A percentile compares a stretch with the other conserved stretches of the same genome.
These are phyloP conservation scores for Candida coquimbonensis DNA, from an alignment of 805 yeast species.

Conservation along the genomic window DNA sequence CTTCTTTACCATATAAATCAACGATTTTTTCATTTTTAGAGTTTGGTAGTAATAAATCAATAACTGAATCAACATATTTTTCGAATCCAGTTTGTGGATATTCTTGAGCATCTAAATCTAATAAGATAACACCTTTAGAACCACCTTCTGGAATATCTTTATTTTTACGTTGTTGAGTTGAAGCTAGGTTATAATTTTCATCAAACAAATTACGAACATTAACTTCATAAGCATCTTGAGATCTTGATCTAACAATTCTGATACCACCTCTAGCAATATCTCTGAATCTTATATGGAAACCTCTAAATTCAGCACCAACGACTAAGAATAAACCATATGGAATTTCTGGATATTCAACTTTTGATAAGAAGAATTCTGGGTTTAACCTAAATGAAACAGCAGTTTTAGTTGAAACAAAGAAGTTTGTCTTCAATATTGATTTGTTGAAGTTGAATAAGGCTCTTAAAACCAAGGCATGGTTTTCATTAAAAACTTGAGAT, in stretches of 20 bases:
- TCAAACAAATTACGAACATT: slow-evolving; percentile 88
- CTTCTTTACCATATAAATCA: slow-evolving; percentile 76
- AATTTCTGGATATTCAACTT: slow-evolving; percentile 81
- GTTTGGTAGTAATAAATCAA: slow-evolving; percentile 76
- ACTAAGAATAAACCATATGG: slow-evolving; percentile 94
- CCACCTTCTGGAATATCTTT: slow-evolving; percentile 99
- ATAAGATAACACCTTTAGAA: slow-evolving; percentile 90
- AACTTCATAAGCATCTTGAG: slow-evolving; percentile 74
- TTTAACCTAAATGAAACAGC: slow-evolving; percentile 90
- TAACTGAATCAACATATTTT: slow-evolving; percentile 86
- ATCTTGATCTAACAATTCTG: slow-evolving; percentile 84
- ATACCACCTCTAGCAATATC: slow-evolving; percentile 99
- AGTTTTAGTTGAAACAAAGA: slow-evolving; percentile 88
- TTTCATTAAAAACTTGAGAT: slow-evolving; percentile 67
- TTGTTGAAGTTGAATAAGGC: slow-evolving; percentile 82
- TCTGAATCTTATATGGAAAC: slow-evolving; percentile 94
- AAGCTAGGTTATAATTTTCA: slow-evolving; percentile 92
- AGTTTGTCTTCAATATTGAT: slow-evolving; percentile 86
- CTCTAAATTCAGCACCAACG: slow-evolving; percentile 94
- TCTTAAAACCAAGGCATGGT: slow-evolving; percentile 69
- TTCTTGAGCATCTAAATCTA: slow-evolving; percentile 64
- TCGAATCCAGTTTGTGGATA: slow-evolving; percentile 80
- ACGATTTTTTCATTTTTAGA: slow-evolving; percentile 80
- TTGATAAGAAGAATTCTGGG: slow-evolving; percentile 72
- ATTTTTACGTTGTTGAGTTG: slow-evolving; percentile 93